These are phyloP conservation scores for Macrolepiota fuliginosa DNA, from an alignment of 768 basidiomycete species.

Conservation along the genomic window DNA sequence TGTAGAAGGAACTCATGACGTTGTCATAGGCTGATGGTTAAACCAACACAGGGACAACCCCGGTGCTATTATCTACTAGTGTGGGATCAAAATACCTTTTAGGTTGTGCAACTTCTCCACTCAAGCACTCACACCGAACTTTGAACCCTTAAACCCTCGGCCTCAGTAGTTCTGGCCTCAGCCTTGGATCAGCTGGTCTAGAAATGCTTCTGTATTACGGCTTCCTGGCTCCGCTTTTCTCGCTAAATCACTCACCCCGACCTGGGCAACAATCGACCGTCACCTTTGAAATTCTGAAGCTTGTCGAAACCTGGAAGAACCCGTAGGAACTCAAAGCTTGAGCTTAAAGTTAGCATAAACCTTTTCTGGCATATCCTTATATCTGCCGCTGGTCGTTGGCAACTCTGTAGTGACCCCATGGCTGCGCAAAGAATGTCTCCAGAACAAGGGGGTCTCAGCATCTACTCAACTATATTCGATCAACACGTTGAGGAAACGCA, in stretches of 20 bases:
- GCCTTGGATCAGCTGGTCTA: no score
- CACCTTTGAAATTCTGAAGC: not conserved
- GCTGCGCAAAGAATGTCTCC: not conserved
- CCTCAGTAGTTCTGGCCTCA: no score
- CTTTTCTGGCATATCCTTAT: not conserved
- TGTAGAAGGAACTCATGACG: slow-evolving; percentile 18
- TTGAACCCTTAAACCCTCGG: not conserved
- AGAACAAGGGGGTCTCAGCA: not conserved
- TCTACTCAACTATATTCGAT: not conserved
- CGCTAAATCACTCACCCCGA: not conserved
- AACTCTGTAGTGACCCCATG: no score
- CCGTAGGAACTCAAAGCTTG: not conserved
- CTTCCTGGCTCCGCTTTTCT: not conserved
- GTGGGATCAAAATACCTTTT: slow-evolving; percentile 1
- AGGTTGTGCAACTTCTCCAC: not conserved
- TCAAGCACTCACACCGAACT: not conserved
- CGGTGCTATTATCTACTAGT: not conserved
- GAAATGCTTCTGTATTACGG: no score
- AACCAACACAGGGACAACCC: not conserved
- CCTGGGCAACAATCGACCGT: not conserved
- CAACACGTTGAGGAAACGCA: slow-evolving; percentile 1
- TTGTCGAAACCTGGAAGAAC: not conserved
- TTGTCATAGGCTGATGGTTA: not conserved
- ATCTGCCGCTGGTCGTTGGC: no score
- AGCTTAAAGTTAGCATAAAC: not conserved